Evolutionary conservation across 805 yeast species (phyloP).

Genomic region (Maudiozyma serrabonitensis): DNA sequence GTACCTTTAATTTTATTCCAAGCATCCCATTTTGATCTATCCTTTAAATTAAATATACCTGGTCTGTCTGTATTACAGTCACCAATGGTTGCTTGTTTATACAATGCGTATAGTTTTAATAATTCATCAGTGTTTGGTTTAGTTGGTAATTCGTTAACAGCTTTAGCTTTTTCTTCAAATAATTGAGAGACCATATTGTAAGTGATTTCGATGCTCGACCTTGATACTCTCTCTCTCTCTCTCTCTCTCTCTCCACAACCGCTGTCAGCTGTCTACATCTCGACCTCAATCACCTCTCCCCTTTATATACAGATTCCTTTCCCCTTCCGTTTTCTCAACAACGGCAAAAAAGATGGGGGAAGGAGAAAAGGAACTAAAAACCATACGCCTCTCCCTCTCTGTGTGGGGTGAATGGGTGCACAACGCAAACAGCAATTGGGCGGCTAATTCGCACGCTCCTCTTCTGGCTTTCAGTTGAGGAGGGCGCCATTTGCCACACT

Average conservation of each 20-base stretch:
- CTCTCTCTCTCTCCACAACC: not conserved
- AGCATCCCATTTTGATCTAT: conserved; percentile 95
- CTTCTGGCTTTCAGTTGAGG: too few species aligned
- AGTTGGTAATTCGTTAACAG: conserved; percentile 62
- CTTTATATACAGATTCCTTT: not conserved
- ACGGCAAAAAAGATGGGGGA: too few species aligned
- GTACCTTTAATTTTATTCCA: conserved; percentile 86
- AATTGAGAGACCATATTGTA: conserved; percentile 26
- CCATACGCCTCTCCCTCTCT: too few species aligned
- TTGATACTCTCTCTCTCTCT: not conserved
- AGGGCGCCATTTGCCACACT: too few species aligned
- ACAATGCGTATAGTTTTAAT: conserved; percentile 78
- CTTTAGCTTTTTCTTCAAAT: conserved; percentile 51
- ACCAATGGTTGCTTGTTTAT: conserved; percentile 95
- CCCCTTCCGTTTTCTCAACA: not conserved
- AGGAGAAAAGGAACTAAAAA: too few species aligned
- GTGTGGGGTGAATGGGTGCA: too few species aligned
- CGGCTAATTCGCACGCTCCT: too few species aligned
- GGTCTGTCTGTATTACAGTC: conserved; percentile 77
- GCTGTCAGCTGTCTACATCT: too few species aligned
- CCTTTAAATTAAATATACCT: conserved; percentile 85
- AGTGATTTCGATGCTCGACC: not conserved
- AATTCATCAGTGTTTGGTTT: conserved; percentile 85
- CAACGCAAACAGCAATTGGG: too few species aligned
- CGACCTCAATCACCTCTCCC: not conserved